phyloP scores from a whole-genome alignment of 441 rosid species.

The Arabidopsis lyrata region DNA sequence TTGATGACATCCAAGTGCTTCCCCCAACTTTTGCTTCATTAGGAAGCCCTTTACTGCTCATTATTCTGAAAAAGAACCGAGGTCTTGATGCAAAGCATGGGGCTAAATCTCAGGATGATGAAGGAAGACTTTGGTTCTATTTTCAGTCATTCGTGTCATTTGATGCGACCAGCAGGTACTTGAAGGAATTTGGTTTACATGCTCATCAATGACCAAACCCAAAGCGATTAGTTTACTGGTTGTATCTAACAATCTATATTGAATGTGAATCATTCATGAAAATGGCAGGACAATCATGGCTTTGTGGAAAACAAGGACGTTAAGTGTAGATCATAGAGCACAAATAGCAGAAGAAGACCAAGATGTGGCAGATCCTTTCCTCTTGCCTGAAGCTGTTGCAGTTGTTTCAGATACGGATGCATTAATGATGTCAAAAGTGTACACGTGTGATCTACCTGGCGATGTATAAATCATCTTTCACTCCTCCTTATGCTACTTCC shows the following conservation, averaged over 20 bases:
- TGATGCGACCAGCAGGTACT: conserved; percentile 73
- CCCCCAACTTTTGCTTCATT: conserved; percentile 76
- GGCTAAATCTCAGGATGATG: conserved; percentile 80
- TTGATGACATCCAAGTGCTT: conserved; percentile 72
- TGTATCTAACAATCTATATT: background rate
- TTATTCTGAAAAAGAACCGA: conserved; percentile 62
- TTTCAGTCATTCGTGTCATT: conserved; percentile 89
- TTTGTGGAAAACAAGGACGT: conserved; percentile 76
- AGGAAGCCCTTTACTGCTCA: conserved; percentile 75
- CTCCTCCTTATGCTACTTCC: conserved; percentile 18
- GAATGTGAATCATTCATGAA: conserved; percentile 25
- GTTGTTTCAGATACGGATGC: conserved; percentile 51
- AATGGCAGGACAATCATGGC: conserved; percentile 80
- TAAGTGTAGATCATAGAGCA: conserved; percentile 61
- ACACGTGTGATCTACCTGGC: conserved; percentile 63
- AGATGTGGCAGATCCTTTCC: conserved; percentile 52
- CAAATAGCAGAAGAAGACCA: conserved; percentile 63
- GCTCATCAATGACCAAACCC: background rate
- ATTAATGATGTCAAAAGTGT: conserved; percentile 59
- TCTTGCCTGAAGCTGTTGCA: conserved; percentile 49
- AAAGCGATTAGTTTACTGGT: background rate
- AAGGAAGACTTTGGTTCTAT: conserved; percentile 76
- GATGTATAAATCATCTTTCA: conserved; percentile 47
- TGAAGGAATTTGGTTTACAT: background rate
- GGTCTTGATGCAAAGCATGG: conserved; percentile 83